Evolutionary conservation across 2,329 filamentous ascomycete species (phyloP), one percentile per base, ranked within the genome.

Genomic region (Cordyceps cicadae): DNA sequence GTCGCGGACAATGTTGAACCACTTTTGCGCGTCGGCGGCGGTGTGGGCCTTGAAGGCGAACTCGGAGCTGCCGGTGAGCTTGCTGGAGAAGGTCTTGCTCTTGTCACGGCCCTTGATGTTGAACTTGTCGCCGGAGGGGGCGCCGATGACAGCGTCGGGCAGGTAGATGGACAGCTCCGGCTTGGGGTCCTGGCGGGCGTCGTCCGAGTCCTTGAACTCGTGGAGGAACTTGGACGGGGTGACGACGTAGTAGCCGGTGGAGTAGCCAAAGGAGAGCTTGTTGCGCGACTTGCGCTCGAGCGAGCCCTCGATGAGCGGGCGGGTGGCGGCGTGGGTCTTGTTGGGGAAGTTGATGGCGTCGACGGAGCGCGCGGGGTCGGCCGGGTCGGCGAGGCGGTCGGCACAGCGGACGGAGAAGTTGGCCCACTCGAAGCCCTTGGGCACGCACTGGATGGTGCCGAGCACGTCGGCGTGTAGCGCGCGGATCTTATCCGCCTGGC

Each of bases 21-120:
- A 97, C 73, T 90, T 89, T 73, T 88, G 79, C 0, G 93, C 92
- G 65, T 96, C 91, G 32, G 82, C 79, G 2, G 90, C 74, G 1
- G 89, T 91, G 74, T 92, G 88, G 0, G 92, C 92, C 77, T 95
- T 95, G 84, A 97, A 97, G 34, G 82, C 77, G 43, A 95, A 80
- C 74, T 97, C 93, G 46, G 90, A 86, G 29, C 77, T 84, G 65
- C 92, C 90, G 53, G 88, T 84, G 66, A 97, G 83, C 70, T 91
- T 93, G 77, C 87, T 88, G 69, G 87, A 87, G 64, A 97, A 76
- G 64, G 88, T 89, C 71, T 89, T 89, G 69, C 87, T 88, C 61
- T 87, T 85, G 71, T 99, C 92, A 75, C 97, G 97, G 73, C 94
- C 94, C 79, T 96, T 96, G 73, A 99, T 81, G 69, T 86, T 90